Percentiles rank a stretch among this genome's conserved stretches.
These are phyloP conservation scores for Podosphaera xanthii DNA, from an alignment of 2,329 filamentous ascomycete species.

Conservation along the genomic window DNA sequence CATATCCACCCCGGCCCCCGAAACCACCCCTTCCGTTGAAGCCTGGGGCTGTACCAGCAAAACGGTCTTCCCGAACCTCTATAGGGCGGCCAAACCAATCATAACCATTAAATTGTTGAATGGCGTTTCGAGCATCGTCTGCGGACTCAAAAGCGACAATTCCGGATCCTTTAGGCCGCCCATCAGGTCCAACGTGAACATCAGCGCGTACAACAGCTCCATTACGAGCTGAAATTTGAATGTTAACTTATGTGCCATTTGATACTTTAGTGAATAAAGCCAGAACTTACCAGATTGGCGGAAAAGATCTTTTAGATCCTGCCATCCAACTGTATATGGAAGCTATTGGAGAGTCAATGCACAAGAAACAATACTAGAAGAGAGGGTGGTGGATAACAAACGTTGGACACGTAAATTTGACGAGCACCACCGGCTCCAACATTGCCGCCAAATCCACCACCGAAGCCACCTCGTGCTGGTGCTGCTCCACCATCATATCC, in stretches of 20 bases:
- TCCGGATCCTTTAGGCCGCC: slow-evolving; percentile 85
- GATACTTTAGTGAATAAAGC: slow-evolving; percentile 9
- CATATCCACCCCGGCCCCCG: slow-evolving; percentile 24
- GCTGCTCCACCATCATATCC: slow-evolving; percentile 27
- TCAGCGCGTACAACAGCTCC: slow-evolving; percentile 83
- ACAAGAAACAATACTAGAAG: slow-evolving; percentile 7
- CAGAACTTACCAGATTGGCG: slow-evolving; percentile 70
- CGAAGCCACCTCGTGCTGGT: slow-evolving; percentile 24
- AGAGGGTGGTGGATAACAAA: slow-evolving; percentile 35
- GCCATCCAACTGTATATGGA: slow-evolving; percentile 93
- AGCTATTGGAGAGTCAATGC: slow-evolving; percentile 38
- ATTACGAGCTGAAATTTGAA: slow-evolving; percentile 25
- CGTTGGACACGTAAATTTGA: slow-evolving; percentile 95
- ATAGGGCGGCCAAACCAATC: slow-evolving; percentile 90
- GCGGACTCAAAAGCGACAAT: slow-evolving; percentile 91
- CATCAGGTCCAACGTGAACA: slow-evolving; percentile 77
- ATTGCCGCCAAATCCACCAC: slow-evolving; percentile 23
- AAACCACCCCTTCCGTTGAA: slow-evolving; percentile 22
- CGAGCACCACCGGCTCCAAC: slow-evolving; percentile 38
- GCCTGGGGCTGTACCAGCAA: slow-evolving; percentile 38
- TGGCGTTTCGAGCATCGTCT: slow-evolving; percentile 86
- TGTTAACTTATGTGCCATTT: not conserved
- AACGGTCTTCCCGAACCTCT: slow-evolving; percentile 91
- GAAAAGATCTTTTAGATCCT: slow-evolving; percentile 96
- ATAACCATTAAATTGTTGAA: slow-evolving; percentile 94